Percentiles rank a stretch among this genome's conserved stretches.
Evolutionary conservation across 306 rosid species (phyloP).

Genomic region (Leucaena leucocephala): DNA sequence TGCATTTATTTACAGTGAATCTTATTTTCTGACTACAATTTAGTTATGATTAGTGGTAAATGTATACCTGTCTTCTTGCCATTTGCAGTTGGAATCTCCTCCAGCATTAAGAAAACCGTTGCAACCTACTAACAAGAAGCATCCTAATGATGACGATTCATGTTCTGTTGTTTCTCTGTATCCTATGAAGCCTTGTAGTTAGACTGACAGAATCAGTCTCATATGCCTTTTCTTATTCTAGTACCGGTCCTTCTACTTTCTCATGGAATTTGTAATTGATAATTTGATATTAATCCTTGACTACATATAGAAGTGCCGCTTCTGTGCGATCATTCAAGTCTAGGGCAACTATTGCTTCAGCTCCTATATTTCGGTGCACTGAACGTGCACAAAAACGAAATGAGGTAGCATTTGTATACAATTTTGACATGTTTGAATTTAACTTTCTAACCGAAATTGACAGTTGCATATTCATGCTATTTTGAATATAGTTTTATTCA

Average conservation of each 20-base stretch:
- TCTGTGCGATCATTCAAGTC: slow-evolving; percentile 56
- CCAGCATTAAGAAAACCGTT: slow-evolving; percentile 62
- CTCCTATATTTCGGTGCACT: slow-evolving; percentile 75
- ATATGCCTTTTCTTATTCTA: slow-evolving; percentile 23
- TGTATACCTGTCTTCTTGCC: slow-evolving; percentile 24
- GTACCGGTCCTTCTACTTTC: slow-evolving; percentile 18
- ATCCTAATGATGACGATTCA: slow-evolving; percentile 87
- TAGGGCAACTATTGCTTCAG: slow-evolving; percentile 67
- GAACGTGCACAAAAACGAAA: slow-evolving; percentile 90
- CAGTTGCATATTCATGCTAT: slow-evolving; percentile 27
- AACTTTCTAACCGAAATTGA: slow-evolving; percentile 22
- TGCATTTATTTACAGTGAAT: slow-evolving; percentile 23
- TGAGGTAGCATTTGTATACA: slow-evolving; percentile 63
- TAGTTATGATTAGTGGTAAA: slow-evolving; percentile 21
- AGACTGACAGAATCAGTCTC: slow-evolving; percentile 8
- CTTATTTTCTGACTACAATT: neutral
- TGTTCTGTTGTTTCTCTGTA: slow-evolving; percentile 87
- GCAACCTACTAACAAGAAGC: slow-evolving; percentile 84
- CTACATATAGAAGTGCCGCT: slow-evolving; percentile 52
- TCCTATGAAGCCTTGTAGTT: slow-evolving; percentile 49
- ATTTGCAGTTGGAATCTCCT: slow-evolving; percentile 67
- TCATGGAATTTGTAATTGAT: slow-evolving; percentile 30
- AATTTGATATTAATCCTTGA: slow-evolving; percentile 48
- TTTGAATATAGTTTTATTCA: slow-evolving; percentile 62
- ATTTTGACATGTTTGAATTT: slow-evolving; percentile 34